Base-by-base conservation (phyloP, 805 yeast genomes). In the Komagataella populi region DNA sequence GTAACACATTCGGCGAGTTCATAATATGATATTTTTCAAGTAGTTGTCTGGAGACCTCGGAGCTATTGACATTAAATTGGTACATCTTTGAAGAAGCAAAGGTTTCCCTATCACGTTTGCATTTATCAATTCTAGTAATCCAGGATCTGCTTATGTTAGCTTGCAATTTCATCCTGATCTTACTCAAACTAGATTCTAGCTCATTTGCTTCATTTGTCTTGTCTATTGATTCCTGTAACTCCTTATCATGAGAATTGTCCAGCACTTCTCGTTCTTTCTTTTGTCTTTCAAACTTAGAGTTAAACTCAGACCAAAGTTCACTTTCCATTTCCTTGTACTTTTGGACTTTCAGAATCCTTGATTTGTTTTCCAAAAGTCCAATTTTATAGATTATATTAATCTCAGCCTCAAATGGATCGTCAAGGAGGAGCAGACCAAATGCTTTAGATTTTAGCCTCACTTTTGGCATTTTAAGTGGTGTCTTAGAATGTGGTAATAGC, bases 371-470 rank as follows among this genome's bases (percentile, higher is more conserved):
- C 8, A 78, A 59, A 3, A 69, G 52, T 0, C 87, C 88, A 10
- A 80, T 66, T 56, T 80, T 81, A 52, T 65, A 77, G 43, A 79
- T 79, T 58, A 76, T 67, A 2, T 76, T 72, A 14, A 83, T 61
- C 59, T 81, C 81, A 24, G 72, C 70, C 60, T 83, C 88, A 60
- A 83, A 81, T 1, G 82, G 78, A 59, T 83, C 87, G 60, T 78
- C 82, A 51, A 80, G 85, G 39, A 82, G 67, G 3, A 72, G 70
- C 7, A 81, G 54, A 1, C 73, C 69, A 44, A 81, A 66, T 1
- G 63, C 61, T 5, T 68, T 62, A 0, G 80, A 58, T 45, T 64
- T 68, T 6, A 81, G 51, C 36, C 66, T 65, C 1, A 81, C 63
- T 2, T 60, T 59, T 1, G 83, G 83, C 4, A 71, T 45, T n/a